phyloP scores from a whole-genome alignment of 495 filamentous ascomycete genomes.

The Neurospora tetrasperma region DNA sequence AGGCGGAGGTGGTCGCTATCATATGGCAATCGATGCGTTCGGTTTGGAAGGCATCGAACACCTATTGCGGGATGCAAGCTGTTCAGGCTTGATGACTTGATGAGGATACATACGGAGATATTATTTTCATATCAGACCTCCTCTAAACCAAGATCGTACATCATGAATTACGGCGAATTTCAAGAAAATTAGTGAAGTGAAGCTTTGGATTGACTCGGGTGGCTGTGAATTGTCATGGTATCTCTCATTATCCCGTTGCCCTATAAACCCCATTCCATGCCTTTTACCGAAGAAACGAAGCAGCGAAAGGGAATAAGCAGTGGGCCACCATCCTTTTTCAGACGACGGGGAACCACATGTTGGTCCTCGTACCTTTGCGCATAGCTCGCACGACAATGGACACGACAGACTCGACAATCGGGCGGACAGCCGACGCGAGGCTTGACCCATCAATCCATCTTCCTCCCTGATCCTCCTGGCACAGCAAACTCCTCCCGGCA shows the following conservation, averaged over 20 bases:
- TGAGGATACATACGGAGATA: too few relatives aligned
- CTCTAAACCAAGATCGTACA: too few relatives aligned
- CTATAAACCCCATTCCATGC: conserved; percentile 19
- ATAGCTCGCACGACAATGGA: conserved; percentile 6
- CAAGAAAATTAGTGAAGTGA: not conserved
- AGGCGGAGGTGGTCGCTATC: not conserved
- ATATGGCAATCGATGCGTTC: not conserved
- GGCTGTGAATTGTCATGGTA: conserved; percentile 19
- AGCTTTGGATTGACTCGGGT: conserved; percentile 11
- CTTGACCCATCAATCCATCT: conserved; percentile 9
- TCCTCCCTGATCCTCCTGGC: conserved; percentile 7
- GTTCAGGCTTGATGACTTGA: not conserved
- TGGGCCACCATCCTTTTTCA: not conserved
- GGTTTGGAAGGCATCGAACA: not conserved
- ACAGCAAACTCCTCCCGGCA: not conserved
- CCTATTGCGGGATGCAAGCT: not conserved
- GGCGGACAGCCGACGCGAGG: conserved; percentile 22
- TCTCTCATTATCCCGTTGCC: conserved; percentile 24
- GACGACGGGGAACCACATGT: not conserved
- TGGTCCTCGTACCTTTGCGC: not conserved
- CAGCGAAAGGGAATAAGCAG: conserved; percentile 18
- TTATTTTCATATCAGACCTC: not conserved
- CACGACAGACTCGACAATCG: conserved; percentile 22
- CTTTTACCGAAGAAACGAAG: conserved; percentile 20
- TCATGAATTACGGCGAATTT: not conserved